phyloP scores from a whole-genome alignment of 345 rosid species.

The Populus euphratica region DNA sequence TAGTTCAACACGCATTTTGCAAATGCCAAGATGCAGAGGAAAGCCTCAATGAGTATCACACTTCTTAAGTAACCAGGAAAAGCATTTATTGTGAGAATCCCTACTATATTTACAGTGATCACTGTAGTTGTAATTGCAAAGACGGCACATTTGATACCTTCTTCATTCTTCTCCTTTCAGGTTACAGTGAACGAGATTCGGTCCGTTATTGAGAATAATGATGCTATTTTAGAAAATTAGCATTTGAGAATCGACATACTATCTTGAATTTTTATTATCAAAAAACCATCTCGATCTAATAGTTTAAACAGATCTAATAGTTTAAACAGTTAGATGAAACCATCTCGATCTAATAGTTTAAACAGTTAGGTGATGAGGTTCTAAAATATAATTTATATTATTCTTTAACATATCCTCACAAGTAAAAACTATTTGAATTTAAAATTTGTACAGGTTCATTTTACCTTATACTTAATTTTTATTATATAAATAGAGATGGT shows the following conservation, averaged over 20 bases:
- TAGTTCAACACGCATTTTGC: conserved; percentile 8
- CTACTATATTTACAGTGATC: not conserved
- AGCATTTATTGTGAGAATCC: conserved; percentile 47
- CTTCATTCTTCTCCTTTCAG: conserved; percentile 25
- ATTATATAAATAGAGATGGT: too few relatives aligned
- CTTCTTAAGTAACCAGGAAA: conserved; percentile 30
- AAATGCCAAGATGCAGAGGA: conserved; percentile 50
- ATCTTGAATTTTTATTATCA: too few relatives aligned
- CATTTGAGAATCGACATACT: conserved; percentile 48
- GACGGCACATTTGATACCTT: not conserved
- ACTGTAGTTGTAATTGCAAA: not conserved
- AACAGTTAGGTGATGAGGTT: too few relatives aligned
- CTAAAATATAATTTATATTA: too few relatives aligned
- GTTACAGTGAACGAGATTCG: conserved; percentile 37
- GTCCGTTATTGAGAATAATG: conserved; percentile 47
- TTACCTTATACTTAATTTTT: too few relatives aligned
- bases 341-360: too few relatives aligned
- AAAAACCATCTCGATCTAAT: too few relatives aligned
- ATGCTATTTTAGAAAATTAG: conserved; percentile 30
- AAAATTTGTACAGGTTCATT: too few relatives aligned
- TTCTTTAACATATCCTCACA: too few relatives aligned
- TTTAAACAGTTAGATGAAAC: too few relatives aligned
- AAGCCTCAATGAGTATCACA: conserved; percentile 26
- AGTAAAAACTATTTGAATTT: too few relatives aligned
- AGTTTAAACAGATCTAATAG: too few relatives aligned